A percentile compares a stretch with the other conserved stretches of the same genome.
Evolutionary conservation across 345 rosid species (phyloP).

Genomic region (Euphorbia lathyris): DNA sequence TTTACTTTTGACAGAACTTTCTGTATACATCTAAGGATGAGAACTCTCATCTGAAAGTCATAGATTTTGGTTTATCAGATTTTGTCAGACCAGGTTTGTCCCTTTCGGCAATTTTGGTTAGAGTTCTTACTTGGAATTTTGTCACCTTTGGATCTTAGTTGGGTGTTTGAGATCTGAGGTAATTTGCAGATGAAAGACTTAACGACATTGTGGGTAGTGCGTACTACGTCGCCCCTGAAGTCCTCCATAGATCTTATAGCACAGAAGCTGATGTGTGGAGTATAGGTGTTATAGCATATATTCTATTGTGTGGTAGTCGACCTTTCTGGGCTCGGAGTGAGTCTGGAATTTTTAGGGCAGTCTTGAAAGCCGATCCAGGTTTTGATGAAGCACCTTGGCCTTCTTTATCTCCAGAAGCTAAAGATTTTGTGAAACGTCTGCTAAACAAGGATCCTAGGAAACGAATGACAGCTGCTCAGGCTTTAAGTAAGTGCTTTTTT

Average conservation of each 20-base stretch:
- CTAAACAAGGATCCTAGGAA: slow-evolving; percentile 83
- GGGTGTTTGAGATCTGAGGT: slow-evolving; percentile 18
- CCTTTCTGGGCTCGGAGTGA: slow-evolving; percentile 99
- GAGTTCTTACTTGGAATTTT: neutral
- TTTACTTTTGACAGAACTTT: slow-evolving; percentile 75
- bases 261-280: slow-evolving; percentile 99
- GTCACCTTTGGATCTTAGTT: slow-evolving; percentile 11
- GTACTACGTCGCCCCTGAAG: slow-evolving; percentile 97
- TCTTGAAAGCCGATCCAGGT: slow-evolving; percentile 85
- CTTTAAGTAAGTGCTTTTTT: slow-evolving; percentile 61
- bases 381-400: slow-evolving; percentile 94
- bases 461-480: slow-evolving; percentile 95
- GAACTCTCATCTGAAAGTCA: slow-evolving; percentile 79
- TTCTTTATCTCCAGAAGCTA: slow-evolving; percentile 73
- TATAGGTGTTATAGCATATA: slow-evolving; percentile 90
- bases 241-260: slow-evolving; percentile 83
- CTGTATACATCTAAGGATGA: slow-evolving; percentile 80
- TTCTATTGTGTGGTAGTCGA: slow-evolving; percentile 92
- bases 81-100: slow-evolving; percentile 89
- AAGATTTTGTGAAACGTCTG: slow-evolving; percentile 78
- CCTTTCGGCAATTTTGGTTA: slow-evolving; percentile 13
- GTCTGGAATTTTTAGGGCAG: slow-evolving; percentile 88
- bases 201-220: slow-evolving; percentile 98
- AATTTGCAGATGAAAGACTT: slow-evolving; percentile 74
- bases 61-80: slow-evolving; percentile 96